phyloP scores from a whole-genome alignment of 371 early-diverging fungal species.

The Synchytrium microbalum region DNA sequence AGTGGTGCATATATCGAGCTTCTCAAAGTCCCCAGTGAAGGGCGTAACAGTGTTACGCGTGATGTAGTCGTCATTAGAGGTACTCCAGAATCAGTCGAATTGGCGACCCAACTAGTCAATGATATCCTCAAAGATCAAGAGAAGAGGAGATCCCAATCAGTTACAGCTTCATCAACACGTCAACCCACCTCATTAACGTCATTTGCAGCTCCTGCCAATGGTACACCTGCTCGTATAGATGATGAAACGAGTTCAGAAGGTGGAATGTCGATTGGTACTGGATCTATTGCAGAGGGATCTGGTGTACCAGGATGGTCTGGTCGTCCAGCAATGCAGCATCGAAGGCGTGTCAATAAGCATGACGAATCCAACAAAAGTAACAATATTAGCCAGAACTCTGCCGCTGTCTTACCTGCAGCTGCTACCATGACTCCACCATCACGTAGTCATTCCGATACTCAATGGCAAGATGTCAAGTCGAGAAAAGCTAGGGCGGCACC shows the following conservation, averaged over 20 bases:
- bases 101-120: conserved; percentile 54
- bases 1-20: conserved; percentile 42
- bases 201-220: no score
- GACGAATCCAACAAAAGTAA: background rate
- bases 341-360: no score
- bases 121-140: conserved; percentile 59
- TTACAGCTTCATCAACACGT: no score
- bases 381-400: background rate
- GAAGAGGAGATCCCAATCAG: conserved; percentile 1
- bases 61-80: conserved; percentile 73
- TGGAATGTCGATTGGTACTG: no score
- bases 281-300: background rate
- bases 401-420: background rate
- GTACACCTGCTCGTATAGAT: background rate
- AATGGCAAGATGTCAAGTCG: background rate
- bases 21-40: conserved; percentile 28
- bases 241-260: background rate
- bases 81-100: conserved; percentile 63
- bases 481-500: no score
- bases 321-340: background rate
- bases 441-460: no score
- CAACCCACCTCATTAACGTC: no score
- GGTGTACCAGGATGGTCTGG: background rate
- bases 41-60: conserved; percentile 20
- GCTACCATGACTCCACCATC: background rate